Conservation (phyloP, 345 rosid species). For the Eucalyptus marginata region DNA sequence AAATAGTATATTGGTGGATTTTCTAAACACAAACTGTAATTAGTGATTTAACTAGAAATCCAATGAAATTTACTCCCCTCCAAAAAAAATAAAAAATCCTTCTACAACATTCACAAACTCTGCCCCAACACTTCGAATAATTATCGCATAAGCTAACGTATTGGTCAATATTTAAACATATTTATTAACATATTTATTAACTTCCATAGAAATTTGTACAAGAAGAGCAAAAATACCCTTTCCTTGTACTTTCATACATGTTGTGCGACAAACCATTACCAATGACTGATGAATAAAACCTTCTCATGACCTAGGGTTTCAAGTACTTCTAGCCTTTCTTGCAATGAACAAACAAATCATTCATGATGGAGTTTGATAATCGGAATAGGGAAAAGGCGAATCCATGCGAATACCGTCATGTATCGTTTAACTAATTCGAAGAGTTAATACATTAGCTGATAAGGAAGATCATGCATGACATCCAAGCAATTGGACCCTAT, state of each 20-base stretch:
- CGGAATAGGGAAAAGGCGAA: background rate
- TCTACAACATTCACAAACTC: background rate
- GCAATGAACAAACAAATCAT: background rate
- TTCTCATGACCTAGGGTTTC: background rate
- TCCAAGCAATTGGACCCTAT: background rate
- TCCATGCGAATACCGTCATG: background rate
- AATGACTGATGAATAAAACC: background rate
- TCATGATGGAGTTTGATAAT: background rate
- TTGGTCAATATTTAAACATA: background rate
- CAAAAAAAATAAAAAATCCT: no score
- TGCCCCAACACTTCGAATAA: background rate
- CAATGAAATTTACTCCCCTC: background rate
- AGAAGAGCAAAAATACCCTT: background rate
- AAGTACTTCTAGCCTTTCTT: background rate
- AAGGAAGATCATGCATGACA: background rate
- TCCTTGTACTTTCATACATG: background rate
- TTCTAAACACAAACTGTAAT: background rate
- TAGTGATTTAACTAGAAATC: background rate
- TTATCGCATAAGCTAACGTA: background rate
- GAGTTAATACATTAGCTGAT: background rate
- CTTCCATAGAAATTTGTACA: background rate
- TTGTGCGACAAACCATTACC: background rate
- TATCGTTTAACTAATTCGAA: background rate
- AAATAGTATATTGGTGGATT: background rate
- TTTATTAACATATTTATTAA: background rate